Evolutionary conservation across 129 eudicot species (phyloP).

Genomic region (Dittrichia graveolens): DNA sequence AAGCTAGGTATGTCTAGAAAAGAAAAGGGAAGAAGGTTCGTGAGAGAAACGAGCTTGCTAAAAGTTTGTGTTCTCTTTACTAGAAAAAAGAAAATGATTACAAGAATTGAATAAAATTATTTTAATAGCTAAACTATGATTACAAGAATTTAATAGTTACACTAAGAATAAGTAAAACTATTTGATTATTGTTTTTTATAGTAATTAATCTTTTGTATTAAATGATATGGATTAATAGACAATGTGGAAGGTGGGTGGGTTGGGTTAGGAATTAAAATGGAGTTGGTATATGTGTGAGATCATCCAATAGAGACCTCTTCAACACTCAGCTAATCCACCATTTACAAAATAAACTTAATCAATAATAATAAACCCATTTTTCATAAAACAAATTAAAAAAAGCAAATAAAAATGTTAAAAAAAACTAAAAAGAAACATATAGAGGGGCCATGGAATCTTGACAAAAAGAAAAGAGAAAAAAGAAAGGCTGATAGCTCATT

Average conservation of each 20-base stretch:
- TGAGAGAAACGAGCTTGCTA: too few relatives aligned
- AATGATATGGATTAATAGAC: conserved; percentile 7
- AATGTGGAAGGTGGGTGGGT: conserved; percentile 8
- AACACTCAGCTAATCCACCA: conserved; percentile 35
- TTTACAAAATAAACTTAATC: conserved; percentile 13
- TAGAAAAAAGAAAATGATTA: too few relatives aligned
- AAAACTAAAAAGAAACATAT: conserved; percentile 3
- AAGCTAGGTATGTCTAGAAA: too few relatives aligned
- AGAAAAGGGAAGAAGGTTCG: too few relatives aligned
- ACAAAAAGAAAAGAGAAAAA: conserved; percentile 10
- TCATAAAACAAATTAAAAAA: neutral
- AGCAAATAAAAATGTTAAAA: neutral
- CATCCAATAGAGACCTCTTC: conserved; percentile 35
- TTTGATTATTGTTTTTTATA: too few relatives aligned
- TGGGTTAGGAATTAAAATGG: conserved; percentile 21
- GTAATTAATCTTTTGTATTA: neutral
- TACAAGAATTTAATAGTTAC: too few relatives aligned
- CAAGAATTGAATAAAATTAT: too few relatives aligned
- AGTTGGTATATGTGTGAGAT: conserved; percentile 36
- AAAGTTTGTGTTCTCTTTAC: too few relatives aligned
- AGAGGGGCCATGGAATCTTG: conserved; percentile 29
- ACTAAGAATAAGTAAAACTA: too few relatives aligned
- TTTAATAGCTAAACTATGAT: too few relatives aligned
- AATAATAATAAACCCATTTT: neutral
- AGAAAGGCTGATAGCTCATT: conserved; percentile 20